Base-by-base conservation (phyloP, 2,329 filamentous ascomycete species). In the Arthrobotrys entomopaga region DNA sequence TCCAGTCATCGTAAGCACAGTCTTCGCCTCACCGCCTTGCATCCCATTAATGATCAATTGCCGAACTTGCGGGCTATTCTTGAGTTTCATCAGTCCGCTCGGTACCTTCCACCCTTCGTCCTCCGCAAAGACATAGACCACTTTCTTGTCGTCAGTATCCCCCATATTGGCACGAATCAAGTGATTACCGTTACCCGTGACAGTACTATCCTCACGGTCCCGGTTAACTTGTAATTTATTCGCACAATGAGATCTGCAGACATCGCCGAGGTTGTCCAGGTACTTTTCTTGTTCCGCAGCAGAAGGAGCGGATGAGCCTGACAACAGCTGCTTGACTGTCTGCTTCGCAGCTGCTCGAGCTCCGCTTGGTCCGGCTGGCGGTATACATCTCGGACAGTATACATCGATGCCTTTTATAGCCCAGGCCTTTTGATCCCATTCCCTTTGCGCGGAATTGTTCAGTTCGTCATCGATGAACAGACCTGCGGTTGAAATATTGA, bases 401-500 rank as follows among this genome's bases (percentile, higher is more conserved):
- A 95, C 89, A 86, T 98, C 95, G 82, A 96, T 88, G 77, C 90
- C 84, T 83, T 96, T 97, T 82, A 99, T 87, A 49, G 93, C 97
- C 95, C 95, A 98, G 24, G 94, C 93, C 82, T 98, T 98, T 80
- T 98, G 89, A 81, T 99, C 95, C 95, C 95, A 99, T 83, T 99
- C 95, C 72, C 95, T 89, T 82, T 98, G 93, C n/a, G 92, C 89
- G 15, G 97, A 92, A 75, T 89, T 89, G 50, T 93, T 89, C 60
- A 97, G 87, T 81, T 98, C 95, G 81, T 99, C 95, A 81, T 99
- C 95, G 80, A 99, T 95, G 82, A 98, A 98, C 63, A 98, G 86
- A 16, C 95, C 95, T 81, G 97, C 94, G 0, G 92, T 96, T 10
- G 92, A 94, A 79, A 98, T 95, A 59, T 91, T 91, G 75, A 99